phyloP scores from a whole-genome alignment of 495 filamentous ascomycete genomes.

The Penicillium herquei region DNA sequence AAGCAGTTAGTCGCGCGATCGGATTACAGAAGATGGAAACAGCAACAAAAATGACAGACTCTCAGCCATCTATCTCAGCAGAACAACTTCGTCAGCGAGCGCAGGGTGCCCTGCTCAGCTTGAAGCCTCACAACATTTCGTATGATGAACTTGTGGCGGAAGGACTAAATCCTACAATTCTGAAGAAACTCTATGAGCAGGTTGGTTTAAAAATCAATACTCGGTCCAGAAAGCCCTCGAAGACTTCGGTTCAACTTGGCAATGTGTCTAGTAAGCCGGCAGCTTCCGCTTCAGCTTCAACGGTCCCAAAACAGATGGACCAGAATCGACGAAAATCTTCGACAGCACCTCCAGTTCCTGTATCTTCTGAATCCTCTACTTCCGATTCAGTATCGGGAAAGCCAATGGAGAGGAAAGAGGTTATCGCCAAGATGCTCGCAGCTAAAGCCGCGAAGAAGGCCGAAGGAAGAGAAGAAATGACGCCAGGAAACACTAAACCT shows the following conservation, averaged over 20 bases:
- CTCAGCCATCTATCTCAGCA: slow-evolving; percentile 18
- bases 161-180: slow-evolving; percentile 61
- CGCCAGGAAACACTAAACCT: no score
- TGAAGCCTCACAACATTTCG: slow-evolving; percentile 63
- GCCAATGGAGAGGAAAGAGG: slow-evolving; percentile 70
- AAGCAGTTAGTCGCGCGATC: slow-evolving; percentile 14
- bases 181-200: slow-evolving; percentile 64
- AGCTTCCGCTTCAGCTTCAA: not conserved
- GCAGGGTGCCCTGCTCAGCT: slow-evolving; percentile 62
- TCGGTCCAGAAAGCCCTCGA: slow-evolving; percentile 1
- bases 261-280: not conserved
- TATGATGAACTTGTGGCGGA: slow-evolving; percentile 69
- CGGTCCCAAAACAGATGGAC: not conserved
- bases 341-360: not conserved
- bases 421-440: slow-evolving; percentile 71
- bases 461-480: no score
- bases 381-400: slow-evolving; percentile 31
- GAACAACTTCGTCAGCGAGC: slow-evolving; percentile 63
- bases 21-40: slow-evolving; percentile 13
- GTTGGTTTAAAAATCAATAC: slow-evolving; percentile 51
- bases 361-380: not conserved
- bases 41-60: not conserved
- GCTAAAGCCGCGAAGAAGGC: slow-evolving; percentile 44
- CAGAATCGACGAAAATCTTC: not conserved
- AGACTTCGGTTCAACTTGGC: not conserved